Percentiles rank a stretch among this genome's conserved stretches.
Evolutionary conservation across 2,329 filamentous ascomycete genomes (phyloP).

Genomic region (Coleophoma cylindrospora): DNA sequence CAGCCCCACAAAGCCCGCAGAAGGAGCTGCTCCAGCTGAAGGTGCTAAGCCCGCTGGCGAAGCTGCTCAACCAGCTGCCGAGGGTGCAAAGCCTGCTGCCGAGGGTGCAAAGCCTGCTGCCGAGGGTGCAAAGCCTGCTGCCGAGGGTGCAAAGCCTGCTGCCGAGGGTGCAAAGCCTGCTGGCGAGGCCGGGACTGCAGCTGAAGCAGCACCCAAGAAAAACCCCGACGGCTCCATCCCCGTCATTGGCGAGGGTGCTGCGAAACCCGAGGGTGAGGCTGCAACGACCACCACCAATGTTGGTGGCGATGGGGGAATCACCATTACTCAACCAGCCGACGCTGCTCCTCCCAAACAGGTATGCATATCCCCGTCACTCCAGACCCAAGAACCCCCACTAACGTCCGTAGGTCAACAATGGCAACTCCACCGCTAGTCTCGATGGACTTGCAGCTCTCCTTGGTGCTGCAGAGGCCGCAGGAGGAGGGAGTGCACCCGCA

Average conservation of each 20-base stretch:
- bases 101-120: background rate
- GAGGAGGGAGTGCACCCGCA: background rate
- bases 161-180: background rate
- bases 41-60: background rate
- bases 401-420: background rate
- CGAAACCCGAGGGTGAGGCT: background rate
- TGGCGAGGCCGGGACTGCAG: too few species aligned
- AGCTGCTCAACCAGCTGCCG: background rate
- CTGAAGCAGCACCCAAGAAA: background rate
- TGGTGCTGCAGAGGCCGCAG: background rate
- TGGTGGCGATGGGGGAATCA: background rate
- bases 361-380: background rate
- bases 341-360: background rate
- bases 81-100: background rate
- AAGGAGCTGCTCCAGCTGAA: background rate
- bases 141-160: too few species aligned
- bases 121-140: too few species aligned
- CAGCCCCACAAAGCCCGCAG: background rate
- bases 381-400: background rate
- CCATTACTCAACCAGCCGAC: background rate
- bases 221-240: background rate
- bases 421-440: background rate
- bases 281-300: background rate
- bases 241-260: background rate
- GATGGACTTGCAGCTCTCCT: background rate